phyloP scores from a whole-genome alignment of 495 filamentous ascomycete genomes.

The Niebla homalea region DNA sequence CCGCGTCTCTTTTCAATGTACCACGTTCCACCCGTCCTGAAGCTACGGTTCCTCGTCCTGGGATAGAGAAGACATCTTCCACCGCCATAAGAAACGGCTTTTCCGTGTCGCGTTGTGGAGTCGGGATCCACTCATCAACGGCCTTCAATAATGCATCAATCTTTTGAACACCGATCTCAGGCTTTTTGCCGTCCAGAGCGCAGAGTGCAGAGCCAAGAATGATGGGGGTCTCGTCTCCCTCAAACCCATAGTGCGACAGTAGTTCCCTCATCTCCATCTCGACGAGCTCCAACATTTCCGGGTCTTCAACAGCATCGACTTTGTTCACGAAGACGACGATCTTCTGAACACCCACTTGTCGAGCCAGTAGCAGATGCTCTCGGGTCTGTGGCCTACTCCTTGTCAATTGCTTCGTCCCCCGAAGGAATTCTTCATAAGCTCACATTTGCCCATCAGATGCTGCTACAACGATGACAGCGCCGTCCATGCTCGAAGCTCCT shows the following conservation, averaged over 20 bases:
- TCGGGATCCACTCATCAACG: slow-evolving; percentile 94
- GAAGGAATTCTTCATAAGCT: slow-evolving; percentile 5
- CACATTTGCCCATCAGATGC: slow-evolving; percentile 98
- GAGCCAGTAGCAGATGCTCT: slow-evolving; percentile 93
- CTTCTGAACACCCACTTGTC: slow-evolving; percentile 93
- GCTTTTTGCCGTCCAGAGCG: slow-evolving; percentile 75
- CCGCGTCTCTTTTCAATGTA: slow-evolving; percentile 74
- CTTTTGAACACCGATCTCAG: slow-evolving; percentile 73
- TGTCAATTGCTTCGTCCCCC: not conserved
- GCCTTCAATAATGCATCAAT: slow-evolving; percentile 81
- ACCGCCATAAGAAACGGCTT: slow-evolving; percentile 98
- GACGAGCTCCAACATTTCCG: slow-evolving; percentile 98
- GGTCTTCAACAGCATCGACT: slow-evolving; percentile 89
- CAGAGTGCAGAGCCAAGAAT: slow-evolving; percentile 92
- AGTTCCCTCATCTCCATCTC: slow-evolving; percentile 99
- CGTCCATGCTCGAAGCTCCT: slow-evolving; percentile 93
- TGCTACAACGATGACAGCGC: slow-evolving; percentile 95
- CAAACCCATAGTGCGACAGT: slow-evolving; percentile 81
- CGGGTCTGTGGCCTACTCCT: slow-evolving; percentile 77
- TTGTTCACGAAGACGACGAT: slow-evolving; percentile 99
- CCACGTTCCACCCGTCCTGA: slow-evolving; percentile 97
- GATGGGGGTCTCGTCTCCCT: slow-evolving; percentile 94
- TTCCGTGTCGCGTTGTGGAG: slow-evolving; percentile 75
- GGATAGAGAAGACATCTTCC: slow-evolving; percentile 97
- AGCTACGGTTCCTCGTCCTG: slow-evolving; percentile 91